Percentiles rank a stretch among this genome's conserved stretches.
These are phyloP conservation scores for Rozella allomycis DNA, from an alignment of 371 early-diverging fungal species.

Conservation along the genomic window DNA sequence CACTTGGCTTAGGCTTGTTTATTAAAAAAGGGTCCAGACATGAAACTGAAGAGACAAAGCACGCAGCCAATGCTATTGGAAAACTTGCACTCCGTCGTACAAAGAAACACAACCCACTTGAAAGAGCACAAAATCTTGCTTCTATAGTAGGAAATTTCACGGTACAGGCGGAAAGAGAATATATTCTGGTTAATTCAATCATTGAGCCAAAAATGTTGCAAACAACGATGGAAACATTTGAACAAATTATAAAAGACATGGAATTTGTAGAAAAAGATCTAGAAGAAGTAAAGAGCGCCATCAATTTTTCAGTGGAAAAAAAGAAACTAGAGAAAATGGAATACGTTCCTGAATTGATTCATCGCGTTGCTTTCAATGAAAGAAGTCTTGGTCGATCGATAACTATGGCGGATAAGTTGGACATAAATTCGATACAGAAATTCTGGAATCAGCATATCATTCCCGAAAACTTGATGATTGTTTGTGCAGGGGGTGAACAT, in stretches of 20 bases:
- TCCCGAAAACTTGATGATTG: constrained; percentile 74
- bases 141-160: constrained; percentile 68
- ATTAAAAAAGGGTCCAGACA: constrained; percentile 72
- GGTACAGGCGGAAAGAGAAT: constrained; percentile 73
- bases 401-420: constrained; percentile 37
- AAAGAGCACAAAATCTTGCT: constrained; percentile 55
- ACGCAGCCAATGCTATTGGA: constrained; percentile 60
- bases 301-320: constrained; percentile 64
- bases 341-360: constrained; percentile 64
- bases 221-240: constrained; percentile 43
- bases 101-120: constrained; percentile 27
- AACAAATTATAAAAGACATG: constrained; percentile 56
- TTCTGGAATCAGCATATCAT: constrained; percentile 57
- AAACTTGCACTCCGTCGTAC: constrained; percentile 1
- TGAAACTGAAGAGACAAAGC: constrained; percentile 42
- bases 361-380: constrained; percentile 45
- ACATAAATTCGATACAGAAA: constrained; percentile 35
- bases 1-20: constrained; percentile 64
- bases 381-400: constrained; percentile 10
- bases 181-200: constrained; percentile 78
- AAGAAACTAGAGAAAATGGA: constrained; percentile 58
- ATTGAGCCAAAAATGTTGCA: constrained; percentile 62
- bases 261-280: constrained; percentile 45
- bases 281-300: constrained; percentile 50
- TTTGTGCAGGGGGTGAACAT: constrained; percentile 69